phyloP scores from a whole-genome alignment of 306 rosid species.

The Cicer cuneatum region DNA sequence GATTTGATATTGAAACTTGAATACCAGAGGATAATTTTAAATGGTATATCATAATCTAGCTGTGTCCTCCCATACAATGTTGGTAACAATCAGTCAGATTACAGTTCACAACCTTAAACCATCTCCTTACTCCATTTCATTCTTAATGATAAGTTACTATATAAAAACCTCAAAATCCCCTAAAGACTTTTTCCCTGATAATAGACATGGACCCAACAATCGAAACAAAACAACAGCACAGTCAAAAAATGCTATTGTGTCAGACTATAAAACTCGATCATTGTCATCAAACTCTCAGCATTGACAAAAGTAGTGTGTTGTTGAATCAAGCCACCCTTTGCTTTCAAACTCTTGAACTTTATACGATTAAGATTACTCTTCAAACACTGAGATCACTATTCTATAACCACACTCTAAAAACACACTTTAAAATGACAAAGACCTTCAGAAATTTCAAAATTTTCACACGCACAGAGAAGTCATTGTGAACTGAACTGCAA shows the following conservation, averaged over 20 bases:
- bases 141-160: conserved; percentile 25
- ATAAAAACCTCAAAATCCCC: neutral
- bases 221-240: neutral
- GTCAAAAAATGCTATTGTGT: neutral
- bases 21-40: neutral
- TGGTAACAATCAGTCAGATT: conserved; percentile 24
- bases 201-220: conserved; percentile 11
- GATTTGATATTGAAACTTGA: conserved; percentile 21
- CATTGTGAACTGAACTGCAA: conserved; percentile 11
- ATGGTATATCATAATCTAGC: conserved; percentile 22
- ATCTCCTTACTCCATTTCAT: conserved; percentile 30
- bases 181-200: neutral
- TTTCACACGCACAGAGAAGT: conserved; percentile 11
- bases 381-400: conserved; percentile 8
- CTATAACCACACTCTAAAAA: conserved; percentile 17
- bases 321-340: conserved; percentile 23
- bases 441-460: conserved; percentile 29
- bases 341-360: conserved; percentile 31
- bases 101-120: conserved; percentile 30
- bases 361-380: conserved; percentile 3
- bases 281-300: conserved; percentile 14
- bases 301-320: conserved; percentile 8
- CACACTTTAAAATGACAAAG: conserved; percentile 17
- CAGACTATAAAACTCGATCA: conserved; percentile 8
- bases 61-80: conserved; percentile 19